Conservation (phyloP, 306 rosid species). For the Sindora glabra region DNA sequence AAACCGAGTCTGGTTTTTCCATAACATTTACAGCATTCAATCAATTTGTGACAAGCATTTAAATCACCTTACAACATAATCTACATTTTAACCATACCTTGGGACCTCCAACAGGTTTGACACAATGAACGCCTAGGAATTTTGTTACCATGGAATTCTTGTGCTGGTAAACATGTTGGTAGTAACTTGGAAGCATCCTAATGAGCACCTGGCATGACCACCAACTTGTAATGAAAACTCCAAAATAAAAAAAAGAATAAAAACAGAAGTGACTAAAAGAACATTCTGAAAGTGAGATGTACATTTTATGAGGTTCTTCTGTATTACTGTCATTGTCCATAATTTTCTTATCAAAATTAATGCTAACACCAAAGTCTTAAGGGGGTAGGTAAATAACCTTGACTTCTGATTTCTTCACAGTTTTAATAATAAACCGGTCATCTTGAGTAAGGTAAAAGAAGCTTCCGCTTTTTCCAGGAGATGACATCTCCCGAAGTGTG, state of each 20-base stretch:
- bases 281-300: slow-evolving; percentile 13
- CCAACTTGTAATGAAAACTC: slow-evolving; percentile 19
- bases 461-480: slow-evolving; percentile 56
- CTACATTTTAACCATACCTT: slow-evolving; percentile 21
- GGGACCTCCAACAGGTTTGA: slow-evolving; percentile 47
- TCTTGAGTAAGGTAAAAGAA: slow-evolving; percentile 51
- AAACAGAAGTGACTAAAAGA: too few species aligned
- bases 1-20: slow-evolving; percentile 37
- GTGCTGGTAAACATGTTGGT: slow-evolving; percentile 40
- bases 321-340: not conserved
- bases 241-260: too few species aligned
- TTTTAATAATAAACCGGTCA: slow-evolving; percentile 41
- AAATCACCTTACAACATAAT: slow-evolving; percentile 1
- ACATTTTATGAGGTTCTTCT: too few species aligned
- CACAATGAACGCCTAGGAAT: slow-evolving; percentile 50
- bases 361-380: not conserved
- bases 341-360: not conserved
- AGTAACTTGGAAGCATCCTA: slow-evolving; percentile 47
- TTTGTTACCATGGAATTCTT: slow-evolving; percentile 43
- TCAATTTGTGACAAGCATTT: not conserved
- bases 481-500: slow-evolving; percentile 42
- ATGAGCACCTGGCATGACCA: slow-evolving; percentile 38
- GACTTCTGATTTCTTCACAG: slow-evolving; percentile 52
- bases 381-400: slow-evolving; percentile 33
- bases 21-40: not conserved